Percentiles rank a stretch among this genome's conserved stretches.
These are phyloP conservation scores for Hypoxylon sp. DNA, from an alignment of 2,329 filamentous ascomycete species.

Conservation along the genomic window DNA sequence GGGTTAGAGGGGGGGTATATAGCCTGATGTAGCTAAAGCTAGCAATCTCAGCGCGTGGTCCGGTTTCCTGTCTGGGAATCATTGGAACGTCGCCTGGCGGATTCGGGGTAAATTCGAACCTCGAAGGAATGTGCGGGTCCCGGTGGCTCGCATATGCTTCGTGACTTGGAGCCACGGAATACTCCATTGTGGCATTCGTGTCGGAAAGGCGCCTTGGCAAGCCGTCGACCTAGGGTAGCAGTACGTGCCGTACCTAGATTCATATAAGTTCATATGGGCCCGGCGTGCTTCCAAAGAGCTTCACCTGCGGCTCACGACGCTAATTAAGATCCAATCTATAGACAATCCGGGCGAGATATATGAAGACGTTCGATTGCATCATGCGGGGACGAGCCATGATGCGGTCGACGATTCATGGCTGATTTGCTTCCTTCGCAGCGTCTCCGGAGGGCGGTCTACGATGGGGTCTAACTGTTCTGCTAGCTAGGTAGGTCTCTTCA, in stretches of 20 bases:
- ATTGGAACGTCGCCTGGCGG: slow-evolving; percentile 3
- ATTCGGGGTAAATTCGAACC: slow-evolving; percentile 35
- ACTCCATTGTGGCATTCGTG: slow-evolving; percentile 12
- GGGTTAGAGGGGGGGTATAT: slow-evolving; percentile 28
- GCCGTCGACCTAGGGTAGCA: slow-evolving; percentile 3
- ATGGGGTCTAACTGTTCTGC: not conserved
- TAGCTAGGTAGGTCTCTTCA: not conserved
- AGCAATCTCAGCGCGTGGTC: slow-evolving; percentile 23
- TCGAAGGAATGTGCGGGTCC: slow-evolving; percentile 15
- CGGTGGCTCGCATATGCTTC: slow-evolving; percentile 27
- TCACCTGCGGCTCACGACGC: slow-evolving; percentile 1
- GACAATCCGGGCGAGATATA: not conserved
- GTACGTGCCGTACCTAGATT: slow-evolving; percentile 5
- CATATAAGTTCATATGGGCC: slow-evolving; percentile 31
- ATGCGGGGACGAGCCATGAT: not conserved
- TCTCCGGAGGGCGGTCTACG: not conserved
- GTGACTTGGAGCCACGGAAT: slow-evolving; percentile 27
- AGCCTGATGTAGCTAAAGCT: slow-evolving; percentile 37
- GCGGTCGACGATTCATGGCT: too few relatives aligned
- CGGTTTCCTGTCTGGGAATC: slow-evolving; percentile 20
- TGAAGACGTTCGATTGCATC: not conserved
- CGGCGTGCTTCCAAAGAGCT: slow-evolving; percentile 15
- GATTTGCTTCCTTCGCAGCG: not conserved
- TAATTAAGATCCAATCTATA: not conserved
- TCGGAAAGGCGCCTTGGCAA: slow-evolving; percentile 28